Evolutionary conservation across 257 asterid genomes (phyloP).

Genomic region (Solanum sitiens): DNA sequence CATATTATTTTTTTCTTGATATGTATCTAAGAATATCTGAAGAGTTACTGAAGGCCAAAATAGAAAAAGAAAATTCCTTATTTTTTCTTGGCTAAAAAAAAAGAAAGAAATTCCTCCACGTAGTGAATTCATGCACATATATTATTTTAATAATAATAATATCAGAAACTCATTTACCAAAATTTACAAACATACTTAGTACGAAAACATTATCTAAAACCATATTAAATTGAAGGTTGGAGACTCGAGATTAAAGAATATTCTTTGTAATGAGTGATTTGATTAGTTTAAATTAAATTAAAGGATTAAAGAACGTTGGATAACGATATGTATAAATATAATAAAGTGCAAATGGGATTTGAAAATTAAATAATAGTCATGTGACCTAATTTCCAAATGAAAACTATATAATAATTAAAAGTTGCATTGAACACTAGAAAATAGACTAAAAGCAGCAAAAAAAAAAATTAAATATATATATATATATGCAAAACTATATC

Average conservation of each 20-base stretch:
- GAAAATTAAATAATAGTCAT: neutral
- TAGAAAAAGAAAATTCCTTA: neutral
- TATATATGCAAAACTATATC: too few relatives aligned
- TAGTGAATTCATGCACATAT: neutral
- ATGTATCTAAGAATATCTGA: neutral
- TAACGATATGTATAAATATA: neutral
- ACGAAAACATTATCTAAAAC: neutral
- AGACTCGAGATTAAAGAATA: neutral
- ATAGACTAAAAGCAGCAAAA: neutral
- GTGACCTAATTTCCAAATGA: neutral
- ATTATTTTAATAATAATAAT: neutral
- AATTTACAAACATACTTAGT: neutral
- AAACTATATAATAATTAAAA: neutral
- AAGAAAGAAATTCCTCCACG: neutral
- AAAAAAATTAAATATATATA: too few relatives aligned
- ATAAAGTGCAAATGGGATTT: neutral
- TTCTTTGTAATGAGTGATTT: neutral
- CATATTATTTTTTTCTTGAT: fast-evolving
- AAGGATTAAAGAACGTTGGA: neutral
- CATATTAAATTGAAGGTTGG: neutral
- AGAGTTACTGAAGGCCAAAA: neutral
- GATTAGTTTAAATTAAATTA: neutral
- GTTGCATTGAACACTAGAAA: neutral
- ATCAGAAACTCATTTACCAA: neutral
- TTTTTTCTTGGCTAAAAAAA: too few relatives aligned